These are phyloP conservation scores for Isatis tinctoria DNA, from an alignment of 345 rosid genomes.

Conservation along the genomic window DNA sequence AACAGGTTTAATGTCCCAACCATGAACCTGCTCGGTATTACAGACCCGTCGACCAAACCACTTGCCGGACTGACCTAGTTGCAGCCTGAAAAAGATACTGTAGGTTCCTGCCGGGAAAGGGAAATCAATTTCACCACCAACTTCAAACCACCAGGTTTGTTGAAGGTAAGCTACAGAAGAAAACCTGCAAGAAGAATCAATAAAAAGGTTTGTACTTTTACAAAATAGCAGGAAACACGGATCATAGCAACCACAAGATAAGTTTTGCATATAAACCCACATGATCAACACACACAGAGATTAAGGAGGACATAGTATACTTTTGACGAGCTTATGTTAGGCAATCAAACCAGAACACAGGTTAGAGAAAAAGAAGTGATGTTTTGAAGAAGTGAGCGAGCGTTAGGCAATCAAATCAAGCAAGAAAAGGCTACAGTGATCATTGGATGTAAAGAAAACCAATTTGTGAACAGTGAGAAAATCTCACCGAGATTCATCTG, in stretches of 20 bases:
- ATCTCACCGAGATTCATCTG: slow-evolving; percentile 79
- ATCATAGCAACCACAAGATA: neutral
- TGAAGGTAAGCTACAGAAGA: slow-evolving; percentile 83
- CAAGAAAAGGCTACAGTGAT: neutral
- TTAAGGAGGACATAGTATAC: neutral
- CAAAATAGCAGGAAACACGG: neutral
- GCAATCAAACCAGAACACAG: neutral
- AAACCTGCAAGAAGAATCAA: slow-evolving; percentile 48
- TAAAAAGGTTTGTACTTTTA: neutral
- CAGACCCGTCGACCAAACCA: slow-evolving; percentile 73
- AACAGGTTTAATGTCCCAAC: slow-evolving; percentile 88
- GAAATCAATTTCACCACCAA: slow-evolving; percentile 82
- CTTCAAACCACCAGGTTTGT: slow-evolving; percentile 99
- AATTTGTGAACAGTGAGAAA: neutral
- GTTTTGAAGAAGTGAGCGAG: neutral
- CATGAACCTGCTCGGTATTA: slow-evolving; percentile 74
- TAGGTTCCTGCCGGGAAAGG: slow-evolving; percentile 80
- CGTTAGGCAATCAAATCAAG: neutral
- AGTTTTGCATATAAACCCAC: no score
- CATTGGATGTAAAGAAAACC: neutral
- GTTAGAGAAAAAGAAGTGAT: neutral
- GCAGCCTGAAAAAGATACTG: slow-evolving; percentile 79
- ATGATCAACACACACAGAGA: neutral
- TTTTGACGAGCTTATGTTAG: neutral
- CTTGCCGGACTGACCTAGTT: slow-evolving; percentile 53